Base-by-base conservation (phyloP, 306 rosid genomes). In the Citrullus mucosospermus region DNA sequence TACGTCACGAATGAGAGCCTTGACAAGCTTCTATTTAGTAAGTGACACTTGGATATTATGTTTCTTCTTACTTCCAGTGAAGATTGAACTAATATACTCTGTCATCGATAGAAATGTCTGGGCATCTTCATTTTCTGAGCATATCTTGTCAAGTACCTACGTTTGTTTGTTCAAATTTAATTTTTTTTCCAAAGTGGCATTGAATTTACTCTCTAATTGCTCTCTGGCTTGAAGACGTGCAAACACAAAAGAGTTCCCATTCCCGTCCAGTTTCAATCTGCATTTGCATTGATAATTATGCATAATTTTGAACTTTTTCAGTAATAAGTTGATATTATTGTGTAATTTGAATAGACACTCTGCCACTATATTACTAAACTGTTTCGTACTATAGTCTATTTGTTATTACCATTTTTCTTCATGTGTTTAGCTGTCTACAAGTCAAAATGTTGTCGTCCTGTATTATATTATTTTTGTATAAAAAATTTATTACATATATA, bases 21-120 rank as follows among this genome's bases (percentile, higher is more conserved):
- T 10, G 98, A 95, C 87, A 92, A 95, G 79, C 86, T 92, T 87
- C 91, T 95, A 34, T 95, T 95, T 84, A 95, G 98, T 95, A 85
- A 91, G 98, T 85, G 9, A 63, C 80, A 22, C 32, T 70, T 43
- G 11, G 22, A 53, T 11, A 18, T 54, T 53, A 16, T 43, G 9
- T n/a, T 67, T 18, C 20, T 66, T 38, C 14, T 39, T 38, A 16
- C 72, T 65, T 65, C 28, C 48, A 34, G 0, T 14, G 72, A 65
- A 34, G 25, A 16, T 16, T 25, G 16, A 59, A 60, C 8, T 60
- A 22, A 3, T 60, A 28, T 60, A 22, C 36, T 25, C 66, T 60
- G 66, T 25, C 36, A 60, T 60, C 17, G 16, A 25, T 46, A 46
- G 41, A 22, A 71, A 46, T 48, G 22, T 71, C 22, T 14, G 7